A percentile compares a stretch with the other conserved stretches of the same genome.
phyloP scores from a whole-genome alignment of 768 basidiomycete genomes.

The Boletus tylopilopsis region DNA sequence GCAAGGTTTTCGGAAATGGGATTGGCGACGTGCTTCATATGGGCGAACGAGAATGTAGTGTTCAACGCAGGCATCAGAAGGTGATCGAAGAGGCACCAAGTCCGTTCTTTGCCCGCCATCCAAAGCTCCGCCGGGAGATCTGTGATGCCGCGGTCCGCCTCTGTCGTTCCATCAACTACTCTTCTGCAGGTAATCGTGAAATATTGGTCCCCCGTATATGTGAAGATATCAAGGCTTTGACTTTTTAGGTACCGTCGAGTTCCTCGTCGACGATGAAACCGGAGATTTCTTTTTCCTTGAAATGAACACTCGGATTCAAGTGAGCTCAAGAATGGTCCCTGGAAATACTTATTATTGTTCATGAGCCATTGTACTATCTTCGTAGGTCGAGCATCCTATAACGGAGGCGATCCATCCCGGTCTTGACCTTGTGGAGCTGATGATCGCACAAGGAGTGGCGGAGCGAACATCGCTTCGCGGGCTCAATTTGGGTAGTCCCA shows the following conservation, averaged over 20 bases:
- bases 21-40: slow-evolving; percentile 54
- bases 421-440: slow-evolving; percentile 60
- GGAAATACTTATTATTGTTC: background rate
- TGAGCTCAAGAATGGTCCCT: slow-evolving; percentile 5
- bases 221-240: background rate
- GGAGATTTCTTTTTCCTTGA: slow-evolving; percentile 64
- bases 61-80: slow-evolving; percentile 70
- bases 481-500: slow-evolving; percentile 16
- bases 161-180: slow-evolving; percentile 48
- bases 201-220: background rate
- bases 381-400: slow-evolving; percentile 65
- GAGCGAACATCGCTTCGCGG: slow-evolving; percentile 25
- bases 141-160: slow-evolving; percentile 52
- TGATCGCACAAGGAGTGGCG: slow-evolving; percentile 55
- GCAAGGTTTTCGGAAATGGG: slow-evolving; percentile 65
- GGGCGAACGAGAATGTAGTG: slow-evolving; percentile 68
- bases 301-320: slow-evolving; percentile 68
- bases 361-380: background rate
- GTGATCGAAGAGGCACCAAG: slow-evolving; percentile 69
- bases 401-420: slow-evolving; percentile 54
- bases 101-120: slow-evolving; percentile 46
- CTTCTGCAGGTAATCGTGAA: slow-evolving; percentile 47
- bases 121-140: slow-evolving; percentile 44
- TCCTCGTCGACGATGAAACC: slow-evolving; percentile 52
- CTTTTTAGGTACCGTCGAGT: slow-evolving; percentile 61